A percentile compares a stretch with the other conserved stretches of the same genome.
phyloP scores from a whole-genome alignment of 257 asterid species.

The Agastache rugosa region DNA sequence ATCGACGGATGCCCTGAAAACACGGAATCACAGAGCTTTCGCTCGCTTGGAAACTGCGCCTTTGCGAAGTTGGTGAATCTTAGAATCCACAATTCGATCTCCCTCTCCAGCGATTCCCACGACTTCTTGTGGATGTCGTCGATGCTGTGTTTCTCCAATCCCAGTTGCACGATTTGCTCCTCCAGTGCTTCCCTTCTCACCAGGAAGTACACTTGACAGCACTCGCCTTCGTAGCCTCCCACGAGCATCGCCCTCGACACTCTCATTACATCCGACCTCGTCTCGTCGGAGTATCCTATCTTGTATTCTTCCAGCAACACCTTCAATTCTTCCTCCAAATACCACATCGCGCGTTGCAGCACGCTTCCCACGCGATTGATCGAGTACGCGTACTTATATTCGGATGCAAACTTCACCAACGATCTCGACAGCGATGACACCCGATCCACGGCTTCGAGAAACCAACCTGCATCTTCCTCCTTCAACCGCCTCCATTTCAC shows the following conservation, averaged over 20 bases:
- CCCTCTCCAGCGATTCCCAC: conserved; percentile 78
- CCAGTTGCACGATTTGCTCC: conserved; percentile 55
- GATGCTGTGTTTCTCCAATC: conserved; percentile 71
- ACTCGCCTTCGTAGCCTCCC: conserved; percentile 75
- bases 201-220: conserved; percentile 60
- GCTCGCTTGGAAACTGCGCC: conserved; percentile 49
- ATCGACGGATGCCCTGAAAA: conserved; percentile 49
- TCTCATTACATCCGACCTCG: conserved; percentile 39
- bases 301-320: conserved; percentile 59
- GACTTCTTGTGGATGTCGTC: conserved; percentile 81
- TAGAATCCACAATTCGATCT: conserved; percentile 65
- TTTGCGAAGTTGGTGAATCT: conserved; percentile 53
- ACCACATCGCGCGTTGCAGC: conserved; percentile 71
- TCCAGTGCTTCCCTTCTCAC: conserved; percentile 69
- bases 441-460: conserved; percentile 52
- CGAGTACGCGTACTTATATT: conserved; percentile 58
- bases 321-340: conserved; percentile 80
- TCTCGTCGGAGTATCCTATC: conserved; percentile 57
- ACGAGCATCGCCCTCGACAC: conserved; percentile 55
- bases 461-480: conserved; percentile 55
- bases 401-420: conserved; percentile 50
- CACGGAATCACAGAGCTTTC: conserved; percentile 53
- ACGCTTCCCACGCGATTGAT: conserved; percentile 68
- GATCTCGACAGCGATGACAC: conserved; percentile 47
- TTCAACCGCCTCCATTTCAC: conserved; percentile 58